Evolutionary conservation across 2,329 filamentous ascomycete genomes (phyloP).

Genomic region (Microdochium paspali): DNA sequence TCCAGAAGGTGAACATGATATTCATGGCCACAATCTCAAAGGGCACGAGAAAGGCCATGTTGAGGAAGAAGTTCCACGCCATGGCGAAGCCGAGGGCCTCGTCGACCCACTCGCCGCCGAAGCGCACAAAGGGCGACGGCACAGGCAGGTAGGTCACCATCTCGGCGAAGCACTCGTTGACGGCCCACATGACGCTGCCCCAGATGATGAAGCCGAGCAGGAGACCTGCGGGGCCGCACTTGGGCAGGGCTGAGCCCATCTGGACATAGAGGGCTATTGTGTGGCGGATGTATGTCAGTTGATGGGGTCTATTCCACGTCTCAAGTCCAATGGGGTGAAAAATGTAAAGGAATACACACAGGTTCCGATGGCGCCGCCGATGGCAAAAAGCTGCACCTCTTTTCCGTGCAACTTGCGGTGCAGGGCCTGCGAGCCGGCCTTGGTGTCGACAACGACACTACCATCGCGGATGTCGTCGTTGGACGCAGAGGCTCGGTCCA

Average conservation of each 20-base stretch:
- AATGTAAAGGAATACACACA: neutral
- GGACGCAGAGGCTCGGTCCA: neutral
- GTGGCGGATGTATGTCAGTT: neutral
- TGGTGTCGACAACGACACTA: neutral
- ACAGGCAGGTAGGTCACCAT: slow-evolving; percentile 40
- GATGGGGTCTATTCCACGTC: neutral
- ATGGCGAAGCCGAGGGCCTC: slow-evolving; percentile 34
- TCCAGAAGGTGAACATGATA: slow-evolving; percentile 40
- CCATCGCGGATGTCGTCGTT: neutral
- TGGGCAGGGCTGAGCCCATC: slow-evolving; percentile 22
- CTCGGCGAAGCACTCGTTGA: slow-evolving; percentile 28
- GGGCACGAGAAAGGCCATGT: slow-evolving; percentile 37
- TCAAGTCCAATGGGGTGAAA: neutral
- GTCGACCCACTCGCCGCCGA: slow-evolving; percentile 35
- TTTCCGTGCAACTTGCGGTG: slow-evolving; percentile 3
- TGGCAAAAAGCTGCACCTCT: slow-evolving; percentile 7
- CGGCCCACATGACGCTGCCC: slow-evolving; percentile 12
- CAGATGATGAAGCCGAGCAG: slow-evolving; percentile 19
- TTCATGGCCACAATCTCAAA: slow-evolving; percentile 42
- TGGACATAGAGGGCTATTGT: slow-evolving; percentile 10
- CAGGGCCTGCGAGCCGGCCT: neutral
- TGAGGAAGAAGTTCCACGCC: slow-evolving; percentile 41
- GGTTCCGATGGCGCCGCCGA: slow-evolving; percentile 6
- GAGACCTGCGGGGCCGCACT: slow-evolving; percentile 22
- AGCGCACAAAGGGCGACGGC: slow-evolving; percentile 32